Base-by-base conservation (phyloP, 768 basidiomycete species). In the Psilocybe subaeruginosa region DNA sequence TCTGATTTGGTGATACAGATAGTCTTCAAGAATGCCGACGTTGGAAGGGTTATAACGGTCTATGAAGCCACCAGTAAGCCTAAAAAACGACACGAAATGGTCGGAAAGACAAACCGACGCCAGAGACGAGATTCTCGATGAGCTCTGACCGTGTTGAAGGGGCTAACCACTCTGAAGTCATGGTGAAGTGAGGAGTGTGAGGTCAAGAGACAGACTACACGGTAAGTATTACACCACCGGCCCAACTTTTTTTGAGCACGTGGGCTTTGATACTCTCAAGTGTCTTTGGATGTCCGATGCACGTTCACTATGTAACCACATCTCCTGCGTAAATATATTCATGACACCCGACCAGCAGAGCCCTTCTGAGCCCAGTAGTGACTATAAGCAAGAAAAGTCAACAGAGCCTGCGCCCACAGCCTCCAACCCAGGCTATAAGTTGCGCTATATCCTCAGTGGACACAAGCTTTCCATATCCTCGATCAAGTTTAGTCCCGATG, bases 21-120 rank as follows among this genome's bases (percentile, higher is more conserved):
- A 98, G 73, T 98, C 97, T 77, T 98, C 97, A 61, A 99, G 88
- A 66, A 95, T 92, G 39, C 87, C 81, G 61, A 97, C 88, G 74
- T 99, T 99, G 55, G 90, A 89, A 46, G 97, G 97, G 77, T 98
- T 99, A 77, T 99, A 99, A 61, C 97, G 90, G 81, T 99, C 97
- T 97, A 60, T 23, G 17, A 46, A 45, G 31, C n/a, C 6, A 16
- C 30, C 11, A 48, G 43, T 55, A 35, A 49, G 60, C 14, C 12
- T 57, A 8, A 53, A 56, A 31, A 53, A 55, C 54, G 60, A 59
- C 30, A 54, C 43, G 16, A 60, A 41, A 31, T 56, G 12, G 6
- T 48, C 11, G 48, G 33, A 23, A 51, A 14, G 17, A 74, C 92
- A 65, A 63, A 92, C 93, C 93, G 50, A 95, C 93, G 47, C 93